These are phyloP conservation scores for Fusarium succisae DNA, from an alignment of 2,329 filamentous ascomycete genomes.

Conservation along the genomic window DNA sequence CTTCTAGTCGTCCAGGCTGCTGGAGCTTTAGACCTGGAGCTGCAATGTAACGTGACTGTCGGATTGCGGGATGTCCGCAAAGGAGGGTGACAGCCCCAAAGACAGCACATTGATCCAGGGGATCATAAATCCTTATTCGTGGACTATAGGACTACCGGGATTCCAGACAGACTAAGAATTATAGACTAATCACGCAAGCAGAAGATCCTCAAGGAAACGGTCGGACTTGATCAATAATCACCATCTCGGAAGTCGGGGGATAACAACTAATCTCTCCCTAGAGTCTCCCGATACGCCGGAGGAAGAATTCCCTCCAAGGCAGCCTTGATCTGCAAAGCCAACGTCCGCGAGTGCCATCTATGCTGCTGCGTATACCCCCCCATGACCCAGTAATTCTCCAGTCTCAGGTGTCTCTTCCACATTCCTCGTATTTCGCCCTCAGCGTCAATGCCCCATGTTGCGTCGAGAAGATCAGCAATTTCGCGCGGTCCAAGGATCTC, in stretches of 20 bases:
- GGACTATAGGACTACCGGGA: not conserved
- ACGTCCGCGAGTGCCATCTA: slow-evolving; percentile 21
- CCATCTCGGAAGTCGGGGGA: not conserved
- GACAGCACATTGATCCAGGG: accelerated
- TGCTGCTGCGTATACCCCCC: slow-evolving; percentile 28
- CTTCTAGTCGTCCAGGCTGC: accelerated
- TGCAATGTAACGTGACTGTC: no score
- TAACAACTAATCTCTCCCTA: not conserved
- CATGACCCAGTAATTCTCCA: slow-evolving; percentile 33
- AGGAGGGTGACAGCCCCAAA: not conserved
- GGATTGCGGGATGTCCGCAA: accelerated
- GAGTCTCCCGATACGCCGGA: slow-evolving; percentile 15
- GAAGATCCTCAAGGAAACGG: accelerated
- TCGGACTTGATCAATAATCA: not conserved
- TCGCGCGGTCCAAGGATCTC: not conserved
- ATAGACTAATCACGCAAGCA: accelerated
- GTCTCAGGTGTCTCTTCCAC: slow-evolving; percentile 26
- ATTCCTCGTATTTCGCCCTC: slow-evolving; percentile 33
- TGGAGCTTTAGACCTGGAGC: no score
- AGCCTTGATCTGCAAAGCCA: slow-evolving; percentile 32
- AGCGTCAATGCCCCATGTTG: slow-evolving; percentile 23
- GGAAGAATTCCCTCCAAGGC: slow-evolving; percentile 18
- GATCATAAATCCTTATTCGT: not conserved
- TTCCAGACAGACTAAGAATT: accelerated
- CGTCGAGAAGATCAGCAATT: slow-evolving; percentile 3